These are phyloP conservation scores for Aaosphaeria pasadenensis DNA, from an alignment of 2,329 filamentous ascomycete genomes.

Conservation along the genomic window DNA sequence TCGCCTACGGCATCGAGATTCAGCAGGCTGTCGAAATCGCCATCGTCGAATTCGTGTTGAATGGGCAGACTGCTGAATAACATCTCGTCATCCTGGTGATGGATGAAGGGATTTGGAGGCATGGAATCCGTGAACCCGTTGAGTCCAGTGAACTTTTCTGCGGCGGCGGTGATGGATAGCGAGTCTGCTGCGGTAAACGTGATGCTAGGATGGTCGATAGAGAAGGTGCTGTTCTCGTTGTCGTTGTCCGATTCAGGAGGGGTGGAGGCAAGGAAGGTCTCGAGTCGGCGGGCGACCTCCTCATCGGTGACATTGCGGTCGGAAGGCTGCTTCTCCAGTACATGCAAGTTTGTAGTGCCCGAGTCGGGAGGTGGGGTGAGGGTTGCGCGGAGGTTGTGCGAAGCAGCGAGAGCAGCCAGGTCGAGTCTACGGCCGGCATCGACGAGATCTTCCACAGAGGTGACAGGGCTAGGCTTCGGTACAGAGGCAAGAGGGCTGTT, in stretches of 20 bases:
- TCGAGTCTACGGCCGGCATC: slow-evolving; percentile 44
- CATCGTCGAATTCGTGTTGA: slow-evolving; percentile 38
- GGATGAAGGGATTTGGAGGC: slow-evolving; percentile 5
- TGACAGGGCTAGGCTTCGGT: slow-evolving; percentile 28
- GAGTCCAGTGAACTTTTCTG: slow-evolving; percentile 11
- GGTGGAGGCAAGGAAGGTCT: slow-evolving; percentile 50
- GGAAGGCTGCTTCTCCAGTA: slow-evolving; percentile 26
- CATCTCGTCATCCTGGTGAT: slow-evolving; percentile 31
- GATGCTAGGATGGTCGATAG: not conserved
- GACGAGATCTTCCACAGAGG: slow-evolving; percentile 45
- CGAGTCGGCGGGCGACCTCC: slow-evolving; percentile 46
- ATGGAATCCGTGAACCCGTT: slow-evolving; percentile 9
- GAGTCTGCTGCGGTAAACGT: not conserved
- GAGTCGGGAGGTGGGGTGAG: slow-evolving; percentile 42
- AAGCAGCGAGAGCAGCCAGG: slow-evolving; percentile 7
- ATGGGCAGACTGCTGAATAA: slow-evolving; percentile 34
- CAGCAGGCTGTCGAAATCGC: slow-evolving; percentile 39
- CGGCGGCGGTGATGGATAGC: slow-evolving; percentile 22
- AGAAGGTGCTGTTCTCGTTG: slow-evolving; percentile 16
- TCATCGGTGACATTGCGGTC: slow-evolving; percentile 40
- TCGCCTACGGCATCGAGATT: slow-evolving; percentile 41
- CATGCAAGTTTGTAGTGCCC: slow-evolving; percentile 31
- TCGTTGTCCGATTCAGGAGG: slow-evolving; percentile 45
- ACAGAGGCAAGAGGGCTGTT: slow-evolving; percentile 1
- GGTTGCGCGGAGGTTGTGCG: slow-evolving; percentile 18